These are phyloP conservation scores for Hysterium pulicare DNA, from an alignment of 2,329 filamentous ascomycete species.

Conservation along the genomic window DNA sequence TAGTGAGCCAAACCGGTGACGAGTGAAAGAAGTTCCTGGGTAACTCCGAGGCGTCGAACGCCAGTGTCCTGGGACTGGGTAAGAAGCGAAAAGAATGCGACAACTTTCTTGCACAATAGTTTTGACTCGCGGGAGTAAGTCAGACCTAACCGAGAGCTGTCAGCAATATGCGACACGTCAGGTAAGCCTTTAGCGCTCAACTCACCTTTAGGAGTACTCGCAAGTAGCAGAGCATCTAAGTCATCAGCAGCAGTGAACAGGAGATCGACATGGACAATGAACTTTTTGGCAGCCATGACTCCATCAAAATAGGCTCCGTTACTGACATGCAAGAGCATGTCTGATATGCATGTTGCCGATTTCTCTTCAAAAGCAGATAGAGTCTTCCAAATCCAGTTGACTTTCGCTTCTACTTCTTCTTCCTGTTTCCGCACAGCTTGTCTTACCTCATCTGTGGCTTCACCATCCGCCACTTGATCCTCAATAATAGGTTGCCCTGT, in stretches of 20 bases:
- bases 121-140: constrained; percentile 96
- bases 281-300: constrained; percentile 89
- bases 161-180: not conserved
- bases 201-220: constrained; percentile 71
- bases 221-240: constrained; percentile 70
- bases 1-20: constrained; percentile 97
- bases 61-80: constrained; percentile 92
- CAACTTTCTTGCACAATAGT: constrained; percentile 98
- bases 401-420: constrained; percentile 95
- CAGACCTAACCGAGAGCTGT: constrained; percentile 57
- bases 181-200: too few relatives aligned
- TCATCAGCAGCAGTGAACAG: constrained; percentile 85
- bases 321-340: constrained; percentile 98
- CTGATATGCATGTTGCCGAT: constrained; percentile 95
- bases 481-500: constrained; percentile 39
- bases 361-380: constrained; percentile 96
- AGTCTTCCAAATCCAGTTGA: constrained; percentile 97
- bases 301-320: constrained; percentile 96
- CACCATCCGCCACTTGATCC: constrained; percentile 40
- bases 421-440: constrained; percentile 78
- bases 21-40: constrained; percentile 94
- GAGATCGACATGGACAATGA: constrained; percentile 93
- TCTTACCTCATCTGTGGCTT: constrained; percentile 66
- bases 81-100: constrained; percentile 92
- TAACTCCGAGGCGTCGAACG: constrained; percentile 88